These are phyloP conservation scores for Pythium rishiriense DNA, from an alignment of 352 stramenopile genomes.

Conservation along the genomic window DNA sequence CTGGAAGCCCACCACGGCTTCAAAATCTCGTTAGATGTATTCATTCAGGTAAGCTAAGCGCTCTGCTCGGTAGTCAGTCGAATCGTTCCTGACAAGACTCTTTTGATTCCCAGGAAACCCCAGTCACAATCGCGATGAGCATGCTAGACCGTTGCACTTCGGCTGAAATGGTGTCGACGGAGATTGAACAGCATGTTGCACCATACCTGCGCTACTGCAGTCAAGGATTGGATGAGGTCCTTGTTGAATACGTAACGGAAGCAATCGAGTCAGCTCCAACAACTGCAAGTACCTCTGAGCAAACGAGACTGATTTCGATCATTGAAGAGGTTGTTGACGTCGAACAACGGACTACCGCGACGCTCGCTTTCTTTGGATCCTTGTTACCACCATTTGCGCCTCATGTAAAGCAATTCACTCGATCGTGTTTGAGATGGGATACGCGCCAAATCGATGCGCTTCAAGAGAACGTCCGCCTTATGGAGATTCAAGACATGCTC, in stretches of 20 bases:
- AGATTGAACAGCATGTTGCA: slow-evolving; percentile 45
- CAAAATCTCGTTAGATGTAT: slow-evolving; percentile 55
- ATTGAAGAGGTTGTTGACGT: slow-evolving; percentile 30
- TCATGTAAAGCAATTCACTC: slow-evolving; percentile 48
- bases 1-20: slow-evolving; percentile 51
- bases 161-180: slow-evolving; percentile 32
- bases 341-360: slow-evolving; percentile 24
- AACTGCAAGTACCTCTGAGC: slow-evolving; percentile 21
- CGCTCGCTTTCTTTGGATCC: slow-evolving; percentile 33
- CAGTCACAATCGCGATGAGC: slow-evolving; percentile 68
- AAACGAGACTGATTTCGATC: slow-evolving; percentile 27
- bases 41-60: slow-evolving; percentile 34
- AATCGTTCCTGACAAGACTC: not conserved
- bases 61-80: not conserved
- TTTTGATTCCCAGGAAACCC: slow-evolving; percentile 41
- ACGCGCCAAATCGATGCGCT: slow-evolving; percentile 48
- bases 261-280: slow-evolving; percentile 22
- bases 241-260: slow-evolving; percentile 34
- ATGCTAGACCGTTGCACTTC: slow-evolving; percentile 62
- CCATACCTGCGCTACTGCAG: slow-evolving; percentile 51
- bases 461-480: slow-evolving; percentile 62
- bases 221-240: slow-evolving; percentile 37
- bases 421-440: slow-evolving; percentile 39
- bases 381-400: slow-evolving; percentile 57
- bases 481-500: slow-evolving; percentile 82